Conservation (phyloP, 768 basidiomycete species). For the Hygrocybe punicea region DNA sequence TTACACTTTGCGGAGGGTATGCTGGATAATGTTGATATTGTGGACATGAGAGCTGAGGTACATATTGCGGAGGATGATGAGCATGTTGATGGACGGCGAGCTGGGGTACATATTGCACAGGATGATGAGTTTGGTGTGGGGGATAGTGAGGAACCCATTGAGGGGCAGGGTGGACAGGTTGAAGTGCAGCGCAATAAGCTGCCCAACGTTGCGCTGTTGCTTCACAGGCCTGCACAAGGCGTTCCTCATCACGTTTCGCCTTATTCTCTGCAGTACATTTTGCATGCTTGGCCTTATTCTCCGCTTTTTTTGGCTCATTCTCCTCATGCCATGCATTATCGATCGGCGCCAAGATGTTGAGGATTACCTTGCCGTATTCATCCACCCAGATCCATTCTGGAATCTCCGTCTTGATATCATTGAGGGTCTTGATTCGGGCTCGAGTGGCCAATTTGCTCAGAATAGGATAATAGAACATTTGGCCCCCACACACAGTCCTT, state of each 20-base stretch:
- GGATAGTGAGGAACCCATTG: background rate
- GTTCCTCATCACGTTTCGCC: constrained; percentile 6
- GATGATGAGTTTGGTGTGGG: too few relatives aligned
- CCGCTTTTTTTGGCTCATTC: constrained; percentile 8
- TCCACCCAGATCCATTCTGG: constrained; percentile 12
- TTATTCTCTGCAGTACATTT: constrained; percentile 5
- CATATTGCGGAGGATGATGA: too few relatives aligned
- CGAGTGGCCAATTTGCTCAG: constrained; percentile 24
- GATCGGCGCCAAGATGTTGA: constrained; percentile 13
- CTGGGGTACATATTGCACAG: too few relatives aligned
- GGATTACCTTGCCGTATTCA: constrained; percentile 19
- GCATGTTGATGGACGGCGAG: too few relatives aligned
- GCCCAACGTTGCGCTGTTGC: background rate
- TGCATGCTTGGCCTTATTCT: constrained; percentile 6
- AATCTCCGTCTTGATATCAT: constrained; percentile 9
- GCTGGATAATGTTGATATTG: too few relatives aligned
- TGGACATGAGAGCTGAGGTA: too few relatives aligned
- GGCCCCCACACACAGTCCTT: background rate
- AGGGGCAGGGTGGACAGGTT: background rate
- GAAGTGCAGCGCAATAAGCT: background rate
- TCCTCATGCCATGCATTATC: constrained; percentile 10
- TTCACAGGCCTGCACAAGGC: background rate
- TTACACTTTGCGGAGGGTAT: too few relatives aligned
- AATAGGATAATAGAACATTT: constrained; percentile 20
- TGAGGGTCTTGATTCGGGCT: constrained; percentile 11